A percentile compares a stretch with the other conserved stretches of the same genome.
Conservation (phyloP, 2,329 filamentous ascomycete genomes). For the Curvularia lunata region DNA sequence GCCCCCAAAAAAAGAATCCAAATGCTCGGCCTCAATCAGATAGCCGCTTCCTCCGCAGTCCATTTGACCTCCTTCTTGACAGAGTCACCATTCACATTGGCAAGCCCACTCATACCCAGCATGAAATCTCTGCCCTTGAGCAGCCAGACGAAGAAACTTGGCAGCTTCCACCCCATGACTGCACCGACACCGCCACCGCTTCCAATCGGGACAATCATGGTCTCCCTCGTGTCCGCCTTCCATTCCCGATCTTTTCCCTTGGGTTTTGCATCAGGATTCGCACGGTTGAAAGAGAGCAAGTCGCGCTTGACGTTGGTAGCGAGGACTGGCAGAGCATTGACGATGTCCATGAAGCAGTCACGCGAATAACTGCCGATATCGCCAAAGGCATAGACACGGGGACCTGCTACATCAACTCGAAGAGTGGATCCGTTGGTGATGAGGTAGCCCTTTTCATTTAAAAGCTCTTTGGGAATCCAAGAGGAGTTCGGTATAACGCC, state of each 20-base stretch:
- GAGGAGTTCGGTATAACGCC: slow-evolving; percentile 61
- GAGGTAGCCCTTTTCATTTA: slow-evolving; percentile 57
- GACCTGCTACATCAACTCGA: slow-evolving; percentile 54
- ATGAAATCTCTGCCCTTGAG: slow-evolving; percentile 53
- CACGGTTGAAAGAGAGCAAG: slow-evolving; percentile 43
- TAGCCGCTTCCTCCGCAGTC: slow-evolving; percentile 34
- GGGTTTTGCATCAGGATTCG: slow-evolving; percentile 26
- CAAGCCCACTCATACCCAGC: slow-evolving; percentile 26
- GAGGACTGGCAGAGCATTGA: slow-evolving; percentile 49
- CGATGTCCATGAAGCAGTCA: slow-evolving; percentile 53
- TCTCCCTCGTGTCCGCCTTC: slow-evolving; percentile 30
- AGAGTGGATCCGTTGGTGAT: slow-evolving; percentile 55
- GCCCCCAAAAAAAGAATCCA: neutral
- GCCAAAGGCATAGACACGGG: slow-evolving; percentile 57
- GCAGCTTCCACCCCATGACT: slow-evolving; percentile 48
- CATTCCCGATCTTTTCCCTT: slow-evolving; percentile 38
- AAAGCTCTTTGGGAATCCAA: slow-evolving; percentile 57
- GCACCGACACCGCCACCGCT: slow-evolving; percentile 43
- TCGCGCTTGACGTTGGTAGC: slow-evolving; percentile 57
- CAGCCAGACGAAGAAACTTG: slow-evolving; percentile 48
- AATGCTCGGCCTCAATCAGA: slow-evolving; percentile 8
- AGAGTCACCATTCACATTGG: slow-evolving; percentile 23
- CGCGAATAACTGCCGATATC: slow-evolving; percentile 54
- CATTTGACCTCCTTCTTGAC: slow-evolving; percentile 37
- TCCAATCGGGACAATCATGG: slow-evolving; percentile 44